Percentiles rank a stretch among this genome's conserved stretches.
These are phyloP conservation scores for Microcos paniculata DNA, from an alignment of 345 rosid genomes.

Conservation along the genomic window DNA sequence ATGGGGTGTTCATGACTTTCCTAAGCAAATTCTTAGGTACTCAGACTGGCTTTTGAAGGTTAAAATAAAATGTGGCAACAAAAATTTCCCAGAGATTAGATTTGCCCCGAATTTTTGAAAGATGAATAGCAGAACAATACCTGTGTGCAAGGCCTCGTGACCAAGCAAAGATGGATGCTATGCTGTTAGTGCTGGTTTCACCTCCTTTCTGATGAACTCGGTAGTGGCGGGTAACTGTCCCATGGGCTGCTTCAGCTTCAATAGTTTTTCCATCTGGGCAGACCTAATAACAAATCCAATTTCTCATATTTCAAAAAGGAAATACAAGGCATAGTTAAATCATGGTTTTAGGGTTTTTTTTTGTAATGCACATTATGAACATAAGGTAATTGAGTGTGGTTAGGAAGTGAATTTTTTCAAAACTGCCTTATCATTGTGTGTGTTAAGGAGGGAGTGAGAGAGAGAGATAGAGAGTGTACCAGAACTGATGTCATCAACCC, in stretches of 20 bases:
- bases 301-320: not conserved
- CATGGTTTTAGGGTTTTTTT: not conserved
- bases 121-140: constrained; percentile 21
- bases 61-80: not conserved
- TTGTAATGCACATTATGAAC: not conserved
- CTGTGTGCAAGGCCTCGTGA: constrained; percentile 83
- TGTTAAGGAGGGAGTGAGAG: not conserved
- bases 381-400: not conserved
- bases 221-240: constrained; percentile 83
- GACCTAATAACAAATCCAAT: constrained; percentile 45
- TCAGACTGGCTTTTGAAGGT: not conserved
- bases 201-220: constrained; percentile 85
- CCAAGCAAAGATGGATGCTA: constrained; percentile 91
- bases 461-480: constrained; percentile 39
- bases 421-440: not conserved
- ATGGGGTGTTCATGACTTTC: not conserved
- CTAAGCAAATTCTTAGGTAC: not conserved
- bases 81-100: not conserved
- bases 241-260: constrained; percentile 90
- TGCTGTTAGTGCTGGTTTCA: constrained; percentile 90
- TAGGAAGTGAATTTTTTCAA: not conserved
- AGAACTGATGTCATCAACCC: constrained; percentile 96
- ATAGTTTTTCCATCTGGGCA: constrained; percentile 94
- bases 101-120: not conserved
- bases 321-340: not conserved